Evolutionary conservation across 1,284 basidiomycete genomes (phyloP).

Genomic region (Bjerkandera adusta): DNA sequence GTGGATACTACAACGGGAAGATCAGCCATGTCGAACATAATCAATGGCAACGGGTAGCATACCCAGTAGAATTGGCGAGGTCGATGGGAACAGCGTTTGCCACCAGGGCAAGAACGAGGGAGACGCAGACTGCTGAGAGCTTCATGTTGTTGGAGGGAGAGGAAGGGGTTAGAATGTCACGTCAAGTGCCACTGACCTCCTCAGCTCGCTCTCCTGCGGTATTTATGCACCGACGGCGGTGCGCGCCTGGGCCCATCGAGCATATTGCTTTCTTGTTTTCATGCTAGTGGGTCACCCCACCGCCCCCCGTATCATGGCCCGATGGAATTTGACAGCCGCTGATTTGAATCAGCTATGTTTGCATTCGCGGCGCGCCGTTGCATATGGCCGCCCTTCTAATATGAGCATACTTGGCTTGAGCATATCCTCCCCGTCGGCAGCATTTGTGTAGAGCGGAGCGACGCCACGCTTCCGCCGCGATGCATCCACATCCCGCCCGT

Average conservation of each 20-base stretch:
- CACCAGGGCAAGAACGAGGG: slow-evolving; percentile 25
- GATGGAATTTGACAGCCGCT: too few relatives aligned
- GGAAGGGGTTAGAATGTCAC: not conserved
- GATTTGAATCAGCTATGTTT: not conserved
- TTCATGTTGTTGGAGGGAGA: slow-evolving; percentile 23
- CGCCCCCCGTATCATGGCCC: not conserved
- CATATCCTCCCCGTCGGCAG: too few relatives aligned
- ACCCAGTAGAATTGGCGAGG: slow-evolving; percentile 9
- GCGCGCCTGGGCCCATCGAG: not conserved
- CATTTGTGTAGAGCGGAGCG: too few relatives aligned
- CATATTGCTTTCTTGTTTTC: not conserved
- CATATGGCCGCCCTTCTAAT: too few relatives aligned
- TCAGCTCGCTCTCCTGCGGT: not conserved
- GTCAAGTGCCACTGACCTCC: too few relatives aligned
- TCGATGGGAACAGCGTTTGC: slow-evolving; percentile 16
- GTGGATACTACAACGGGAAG: not conserved
- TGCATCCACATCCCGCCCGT: too few relatives aligned
- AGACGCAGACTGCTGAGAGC: slow-evolving; percentile 24
- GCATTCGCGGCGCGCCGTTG: not conserved
- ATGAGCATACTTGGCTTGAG: too few relatives aligned
- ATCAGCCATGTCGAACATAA: not conserved
- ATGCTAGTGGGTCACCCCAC: not conserved
- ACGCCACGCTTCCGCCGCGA: too few relatives aligned
- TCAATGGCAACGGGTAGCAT: slow-evolving; percentile 8
- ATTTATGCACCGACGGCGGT: not conserved